Evolutionary conservation across 164 flowering plant species (phyloP).

Genomic region (Sedum album): DNA sequence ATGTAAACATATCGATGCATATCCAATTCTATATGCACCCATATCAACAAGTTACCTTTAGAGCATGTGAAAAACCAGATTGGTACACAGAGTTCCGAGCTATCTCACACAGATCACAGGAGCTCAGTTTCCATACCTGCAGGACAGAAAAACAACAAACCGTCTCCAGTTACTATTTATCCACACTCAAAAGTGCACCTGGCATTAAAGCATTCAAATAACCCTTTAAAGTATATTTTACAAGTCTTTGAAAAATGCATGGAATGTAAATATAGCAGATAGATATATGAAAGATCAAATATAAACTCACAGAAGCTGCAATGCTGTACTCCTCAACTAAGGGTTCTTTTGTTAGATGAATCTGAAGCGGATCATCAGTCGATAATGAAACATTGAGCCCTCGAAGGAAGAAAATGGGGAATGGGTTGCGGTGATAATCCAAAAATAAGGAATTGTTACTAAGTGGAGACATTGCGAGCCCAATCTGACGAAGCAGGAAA

Average conservation of each 20-base stretch:
- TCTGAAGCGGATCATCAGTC: constrained; percentile 95
- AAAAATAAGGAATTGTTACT: constrained; percentile 93
- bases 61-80: constrained; percentile 92
- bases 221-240: not conserved
- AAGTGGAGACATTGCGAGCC: constrained; percentile 94
- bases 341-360: constrained; percentile 94
- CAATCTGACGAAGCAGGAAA: constrained; percentile 50
- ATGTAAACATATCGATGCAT: not conserved
- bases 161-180: not conserved
- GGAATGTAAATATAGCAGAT: not conserved
- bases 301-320: constrained; percentile 85
- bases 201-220: not conserved
- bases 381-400: constrained; percentile 98
- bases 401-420: constrained; percentile 72
- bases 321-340: constrained; percentile 97
- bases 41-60: constrained; percentile 47
- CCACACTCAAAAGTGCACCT: not conserved
- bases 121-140: constrained; percentile 93
- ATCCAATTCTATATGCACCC: not conserved
- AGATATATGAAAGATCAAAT: not conserved
- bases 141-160: not conserved
- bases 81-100: constrained; percentile 93
- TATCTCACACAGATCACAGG: constrained; percentile 93
- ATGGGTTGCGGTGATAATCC: constrained; percentile 88
- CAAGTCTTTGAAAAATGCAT: no score